Evolutionary conservation across 78 protist genomes (phyloP).

Genomic region (Isochrysis galbana): DNA sequence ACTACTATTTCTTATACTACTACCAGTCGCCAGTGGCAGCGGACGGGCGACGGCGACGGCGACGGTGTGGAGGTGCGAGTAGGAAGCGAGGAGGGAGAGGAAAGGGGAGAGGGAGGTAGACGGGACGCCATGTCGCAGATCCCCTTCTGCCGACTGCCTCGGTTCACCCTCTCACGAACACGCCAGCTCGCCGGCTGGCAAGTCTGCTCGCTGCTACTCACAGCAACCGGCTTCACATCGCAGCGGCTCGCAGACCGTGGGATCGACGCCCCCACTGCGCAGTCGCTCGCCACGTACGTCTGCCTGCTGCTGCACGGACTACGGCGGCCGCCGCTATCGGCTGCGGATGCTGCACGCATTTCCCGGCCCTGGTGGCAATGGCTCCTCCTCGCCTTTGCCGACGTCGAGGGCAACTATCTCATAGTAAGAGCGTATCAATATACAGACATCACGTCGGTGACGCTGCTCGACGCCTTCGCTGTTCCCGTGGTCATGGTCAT

Average conservation of each 20-base stretch:
- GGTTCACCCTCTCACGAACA: too few species aligned
- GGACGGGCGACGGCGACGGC: too few species aligned
- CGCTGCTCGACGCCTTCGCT: constrained; percentile 27
- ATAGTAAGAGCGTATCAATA: constrained; percentile 44
- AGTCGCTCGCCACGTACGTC: not conserved
- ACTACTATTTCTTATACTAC: too few species aligned
- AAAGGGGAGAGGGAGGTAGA: too few species aligned
- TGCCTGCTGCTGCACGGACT: not conserved
- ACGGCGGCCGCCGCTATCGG: too few species aligned
- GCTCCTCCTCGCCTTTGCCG: not conserved
- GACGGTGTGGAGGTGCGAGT: too few species aligned
- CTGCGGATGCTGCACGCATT: not conserved
- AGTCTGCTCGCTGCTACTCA: not conserved
- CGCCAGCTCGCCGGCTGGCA: too few species aligned
- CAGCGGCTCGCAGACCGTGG: not conserved
- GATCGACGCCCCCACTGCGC: not conserved
- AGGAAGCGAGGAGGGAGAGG: too few species aligned
- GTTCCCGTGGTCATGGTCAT: constrained; percentile 28
- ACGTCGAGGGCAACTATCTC: constrained; percentile 39
- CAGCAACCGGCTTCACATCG: not conserved
- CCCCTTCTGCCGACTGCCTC: too few species aligned
- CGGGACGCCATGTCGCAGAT: too few species aligned
- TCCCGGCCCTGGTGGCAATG: constrained; percentile 26
- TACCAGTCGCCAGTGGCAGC: too few species aligned
- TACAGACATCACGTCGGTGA: constrained; percentile 27